Evolutionary conservation across 352 stramenopile genomes (phyloP).

Genomic region (Pythium periplocum): DNA sequence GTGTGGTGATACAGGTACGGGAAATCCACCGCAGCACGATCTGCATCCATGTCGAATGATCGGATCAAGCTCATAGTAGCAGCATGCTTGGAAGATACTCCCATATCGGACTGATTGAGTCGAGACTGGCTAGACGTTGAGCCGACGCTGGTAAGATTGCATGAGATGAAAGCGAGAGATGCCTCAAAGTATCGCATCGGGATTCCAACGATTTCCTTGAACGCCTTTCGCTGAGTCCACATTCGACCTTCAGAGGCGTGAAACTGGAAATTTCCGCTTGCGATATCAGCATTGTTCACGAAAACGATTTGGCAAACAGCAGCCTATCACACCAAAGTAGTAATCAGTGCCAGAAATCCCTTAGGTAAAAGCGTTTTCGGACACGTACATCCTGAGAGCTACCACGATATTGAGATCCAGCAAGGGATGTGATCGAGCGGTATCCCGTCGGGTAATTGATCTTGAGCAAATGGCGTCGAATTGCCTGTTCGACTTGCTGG

Average conservation of each 20-base stretch:
- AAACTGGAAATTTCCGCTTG: constrained; percentile 75
- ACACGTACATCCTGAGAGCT: constrained; percentile 60
- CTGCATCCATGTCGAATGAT: constrained; percentile 77
- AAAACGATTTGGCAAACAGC: constrained; percentile 82
- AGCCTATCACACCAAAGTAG: constrained; percentile 26
- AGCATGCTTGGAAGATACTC: constrained; percentile 44
- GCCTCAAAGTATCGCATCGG: constrained; percentile 80
- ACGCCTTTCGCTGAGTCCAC: constrained; percentile 72
- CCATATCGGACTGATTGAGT: constrained; percentile 20
- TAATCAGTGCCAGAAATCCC: background rate
- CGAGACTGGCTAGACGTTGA: constrained; percentile 18
- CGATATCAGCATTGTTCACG: constrained; percentile 78
- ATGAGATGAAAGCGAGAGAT: constrained; percentile 81
- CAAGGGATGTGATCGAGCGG: constrained; percentile 74
- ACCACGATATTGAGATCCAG: constrained; percentile 47
- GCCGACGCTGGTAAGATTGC: constrained; percentile 46
- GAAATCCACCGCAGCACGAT: constrained; percentile 71
- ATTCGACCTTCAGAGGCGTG: constrained; percentile 57
- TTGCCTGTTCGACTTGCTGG: constrained; percentile 55
- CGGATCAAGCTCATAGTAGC: constrained; percentile 61
- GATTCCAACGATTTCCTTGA: constrained; percentile 74
- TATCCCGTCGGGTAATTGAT: constrained; percentile 81
- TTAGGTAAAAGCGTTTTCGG: background rate
- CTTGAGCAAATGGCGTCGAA: constrained; percentile 63
- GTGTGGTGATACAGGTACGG: constrained; percentile 84